Conservation (phyloP, 2,329 filamentous ascomycete genomes). For the Fusarium algeriense region DNA sequence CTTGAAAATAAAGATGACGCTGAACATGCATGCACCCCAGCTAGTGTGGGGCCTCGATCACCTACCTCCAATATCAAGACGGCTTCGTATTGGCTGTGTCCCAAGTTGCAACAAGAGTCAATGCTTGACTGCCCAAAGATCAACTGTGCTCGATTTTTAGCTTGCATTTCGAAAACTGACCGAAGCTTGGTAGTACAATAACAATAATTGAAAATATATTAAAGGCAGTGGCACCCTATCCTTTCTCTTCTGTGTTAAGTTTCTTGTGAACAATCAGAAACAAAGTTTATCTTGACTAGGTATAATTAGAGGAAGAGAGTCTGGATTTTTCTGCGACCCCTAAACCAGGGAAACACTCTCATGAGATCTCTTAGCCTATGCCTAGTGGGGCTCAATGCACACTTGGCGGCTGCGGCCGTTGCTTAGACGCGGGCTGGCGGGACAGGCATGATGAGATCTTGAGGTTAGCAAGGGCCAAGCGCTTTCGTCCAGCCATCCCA, state of each 20-base stretch:
- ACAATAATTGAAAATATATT: too few species aligned
- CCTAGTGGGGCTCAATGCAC: slow-evolving; percentile 3
- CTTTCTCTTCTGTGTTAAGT: not conserved
- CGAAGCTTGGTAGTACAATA: too few species aligned
- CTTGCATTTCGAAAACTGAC: too few species aligned
- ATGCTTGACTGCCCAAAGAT: too few species aligned
- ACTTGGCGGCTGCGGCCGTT: slow-evolving; percentile 18
- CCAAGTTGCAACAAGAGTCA: not conserved
- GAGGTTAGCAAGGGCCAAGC: not conserved
- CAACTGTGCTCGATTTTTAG: too few species aligned
- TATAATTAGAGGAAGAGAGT: not conserved
- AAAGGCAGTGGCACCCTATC: too few species aligned
- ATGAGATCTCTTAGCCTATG: not conserved
- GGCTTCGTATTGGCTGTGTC: not conserved
- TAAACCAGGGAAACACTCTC: not conserved
- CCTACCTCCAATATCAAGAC: not conserved
- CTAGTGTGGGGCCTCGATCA: slow-evolving; percentile 16
- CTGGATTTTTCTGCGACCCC: not conserved
- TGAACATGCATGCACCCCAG: slow-evolving; percentile 24
- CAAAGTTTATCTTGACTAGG: not conserved
- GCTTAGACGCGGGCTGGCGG: not conserved
- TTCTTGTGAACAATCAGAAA: not conserved
- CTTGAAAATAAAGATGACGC: slow-evolving; percentile 27
- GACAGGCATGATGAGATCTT: slow-evolving; percentile 3
- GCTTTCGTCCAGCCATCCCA: slow-evolving; percentile 2